These are phyloP conservation scores for Rubroboletus satanas DNA, from an alignment of 768 basidiomycete species.

Conservation along the genomic window DNA sequence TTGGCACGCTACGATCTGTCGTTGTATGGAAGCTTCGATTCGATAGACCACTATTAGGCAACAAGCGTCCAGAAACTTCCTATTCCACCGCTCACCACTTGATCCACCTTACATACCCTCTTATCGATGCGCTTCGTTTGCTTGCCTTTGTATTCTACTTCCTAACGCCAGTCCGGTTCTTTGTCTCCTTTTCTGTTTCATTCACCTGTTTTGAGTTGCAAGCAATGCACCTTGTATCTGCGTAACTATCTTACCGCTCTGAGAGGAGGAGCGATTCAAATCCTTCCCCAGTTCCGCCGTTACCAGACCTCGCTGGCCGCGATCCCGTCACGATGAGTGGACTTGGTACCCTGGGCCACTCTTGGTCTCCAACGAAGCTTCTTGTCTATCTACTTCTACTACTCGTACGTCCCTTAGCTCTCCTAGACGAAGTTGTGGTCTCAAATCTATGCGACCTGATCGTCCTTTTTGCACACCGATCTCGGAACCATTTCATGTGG, in stretches of 20 bases:
- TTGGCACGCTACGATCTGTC: slow-evolving; percentile 18
- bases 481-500: neutral
- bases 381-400: neutral
- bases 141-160: slow-evolving; percentile 29
- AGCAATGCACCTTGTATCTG: slow-evolving; percentile 19
- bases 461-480: neutral
- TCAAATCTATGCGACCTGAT: neutral
- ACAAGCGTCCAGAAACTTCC: slow-evolving; percentile 20
- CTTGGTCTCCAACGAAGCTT: too few relatives aligned
- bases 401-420: neutral
- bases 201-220: slow-evolving; percentile 15
- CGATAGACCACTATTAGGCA: slow-evolving; percentile 29
- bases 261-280: neutral
- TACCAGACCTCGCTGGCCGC: neutral
- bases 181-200: slow-evolving; percentile 2
- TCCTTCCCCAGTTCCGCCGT: neutral
- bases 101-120: slow-evolving; percentile 28
- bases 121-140: slow-evolving; percentile 11
- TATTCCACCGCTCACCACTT: slow-evolving; percentile 6
- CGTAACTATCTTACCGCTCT: slow-evolving; percentile 4
- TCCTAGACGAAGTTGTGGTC: neutral
- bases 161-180: slow-evolving; percentile 9
- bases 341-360: too few relatives aligned
- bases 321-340: neutral
- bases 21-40: slow-evolving; percentile 18